Conservation (phyloP, 2,329 filamentous ascomycete genomes). For the Macroventuria anomochaeta region DNA sequence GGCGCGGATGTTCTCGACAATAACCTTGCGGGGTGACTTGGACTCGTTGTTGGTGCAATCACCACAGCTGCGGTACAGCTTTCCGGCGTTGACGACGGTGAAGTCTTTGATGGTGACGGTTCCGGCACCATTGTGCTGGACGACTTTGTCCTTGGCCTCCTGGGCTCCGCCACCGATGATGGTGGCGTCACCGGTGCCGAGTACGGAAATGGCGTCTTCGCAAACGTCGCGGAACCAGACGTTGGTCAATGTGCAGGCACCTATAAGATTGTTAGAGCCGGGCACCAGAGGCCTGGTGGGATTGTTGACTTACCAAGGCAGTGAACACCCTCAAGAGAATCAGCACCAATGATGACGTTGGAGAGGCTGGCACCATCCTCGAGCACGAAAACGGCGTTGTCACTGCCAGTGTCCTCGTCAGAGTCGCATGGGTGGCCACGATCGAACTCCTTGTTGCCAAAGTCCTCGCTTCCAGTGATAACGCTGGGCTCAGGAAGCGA, state of each 20-base stretch:
- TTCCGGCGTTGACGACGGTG: slow-evolving; percentile 55
- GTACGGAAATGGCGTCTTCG: slow-evolving; percentile 40
- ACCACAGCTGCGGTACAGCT: slow-evolving; percentile 59
- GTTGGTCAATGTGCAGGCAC: slow-evolving; percentile 53
- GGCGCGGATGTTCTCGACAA: slow-evolving; percentile 52
- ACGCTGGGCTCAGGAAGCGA: slow-evolving; percentile 35
- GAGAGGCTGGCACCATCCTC: slow-evolving; percentile 57
- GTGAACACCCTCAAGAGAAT: slow-evolving; percentile 59
- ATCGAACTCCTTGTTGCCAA: slow-evolving; percentile 32
- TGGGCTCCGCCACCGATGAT: slow-evolving; percentile 48
- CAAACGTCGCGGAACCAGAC: slow-evolving; percentile 43
- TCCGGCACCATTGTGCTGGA: slow-evolving; percentile 47
- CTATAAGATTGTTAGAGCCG: slow-evolving; percentile 26
- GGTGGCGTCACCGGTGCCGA: slow-evolving; percentile 36
- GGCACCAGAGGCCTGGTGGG: neutral
- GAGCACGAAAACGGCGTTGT: slow-evolving; percentile 59
- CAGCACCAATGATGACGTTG: slow-evolving; percentile 62
- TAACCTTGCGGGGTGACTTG: slow-evolving; percentile 51
- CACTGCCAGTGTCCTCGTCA: slow-evolving; percentile 31
- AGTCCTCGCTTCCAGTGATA: slow-evolving; percentile 31
- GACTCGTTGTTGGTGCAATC: slow-evolving; percentile 52
- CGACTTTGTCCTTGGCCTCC: slow-evolving; percentile 44
- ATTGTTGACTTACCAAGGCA: slow-evolving; percentile 52
- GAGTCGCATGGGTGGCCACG: slow-evolving; percentile 31
- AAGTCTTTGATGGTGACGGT: slow-evolving; percentile 47